Evolutionary conservation across 2,329 filamentous ascomycete species (phyloP), one percentile per base, ranked within the genome.

Genomic region (Fusarium anguioides): DNA sequence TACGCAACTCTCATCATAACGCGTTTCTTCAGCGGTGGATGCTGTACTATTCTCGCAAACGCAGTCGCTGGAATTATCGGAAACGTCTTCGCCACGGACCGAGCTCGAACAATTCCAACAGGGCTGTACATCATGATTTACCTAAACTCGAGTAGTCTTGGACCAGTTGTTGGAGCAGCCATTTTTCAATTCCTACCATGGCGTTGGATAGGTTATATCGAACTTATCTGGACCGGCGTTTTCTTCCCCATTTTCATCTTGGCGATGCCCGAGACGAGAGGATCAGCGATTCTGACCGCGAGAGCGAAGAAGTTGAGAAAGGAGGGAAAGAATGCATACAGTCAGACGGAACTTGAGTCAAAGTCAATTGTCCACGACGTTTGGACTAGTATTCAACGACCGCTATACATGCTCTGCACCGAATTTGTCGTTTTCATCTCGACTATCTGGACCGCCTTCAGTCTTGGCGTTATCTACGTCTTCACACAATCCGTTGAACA

Each of bases 131-230:
- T 67, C 17, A 67, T 59, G 35, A 31, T 67, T 0, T 67, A 67
- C 27, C 14, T 67, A 3, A 58, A 49, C 3, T 42, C 63, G 2
- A 64, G 64, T 11, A 67, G 64, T 3, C 41, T 67, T 0, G 64
- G 64, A 1, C 64, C 64, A 1, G 64, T 67, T 1, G 47, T 67
- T 8, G 64, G 64, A 2, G 63, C 64, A 0, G 49, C 64, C 1
- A 67, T 67, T 3, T 54, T 67, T 6, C 64, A 67, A 3, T 55
- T n/a, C 2, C 1, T 67, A 0, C 36, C 59, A 2, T 67, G 64
- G 64, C 9, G 63, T 3, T 67, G 64, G 64, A 67, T 67, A 0
- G 64, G 64, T 0, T 60, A 67, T 5, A 67, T 67, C 11, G 64
- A 67, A 10, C 54, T 67, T 8, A 67, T 67, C 4, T 67, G 63